phyloP scores from a whole-genome alignment of 495 filamentous ascomycete genomes.

The Clavariopsis aquatica region DNA sequence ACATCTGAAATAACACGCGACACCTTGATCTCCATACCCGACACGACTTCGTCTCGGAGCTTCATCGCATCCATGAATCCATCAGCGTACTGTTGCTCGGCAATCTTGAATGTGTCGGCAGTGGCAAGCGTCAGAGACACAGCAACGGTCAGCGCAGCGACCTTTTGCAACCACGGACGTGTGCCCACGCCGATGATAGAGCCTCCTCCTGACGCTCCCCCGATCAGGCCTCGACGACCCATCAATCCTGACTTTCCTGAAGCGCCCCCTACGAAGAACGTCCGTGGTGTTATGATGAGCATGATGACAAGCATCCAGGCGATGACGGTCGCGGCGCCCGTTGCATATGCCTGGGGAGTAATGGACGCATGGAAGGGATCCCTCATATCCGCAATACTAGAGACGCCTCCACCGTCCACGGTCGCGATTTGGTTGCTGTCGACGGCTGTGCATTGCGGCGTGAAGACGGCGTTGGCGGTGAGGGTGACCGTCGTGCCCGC shows the following conservation, averaged over 20 bases:
- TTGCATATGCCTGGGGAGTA: slow-evolving; percentile 86
- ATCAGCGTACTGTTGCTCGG: slow-evolving; percentile 71
- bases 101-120: slow-evolving; percentile 80
- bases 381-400: slow-evolving; percentile 56
- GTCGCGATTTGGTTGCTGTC: slow-evolving; percentile 11
- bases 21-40: slow-evolving; percentile 79
- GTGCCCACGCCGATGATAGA: slow-evolving; percentile 83
- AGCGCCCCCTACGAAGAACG: slow-evolving; percentile 80
- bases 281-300: slow-evolving; percentile 86
- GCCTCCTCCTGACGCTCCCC: slow-evolving; percentile 67
- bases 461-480: slow-evolving; percentile 44
- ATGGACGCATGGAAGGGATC: slow-evolving; percentile 94
- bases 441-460: slow-evolving; percentile 44
- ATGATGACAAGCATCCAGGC: slow-evolving; percentile 94
- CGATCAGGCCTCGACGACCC: slow-evolving; percentile 82
- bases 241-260: slow-evolving; percentile 67
- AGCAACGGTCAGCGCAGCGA: slow-evolving; percentile 85
- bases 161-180: slow-evolving; percentile 93
- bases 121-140: slow-evolving; percentile 92
- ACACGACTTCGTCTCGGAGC: slow-evolving; percentile 72
- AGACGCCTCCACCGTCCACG: slow-evolving; percentile 32
- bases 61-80: slow-evolving; percentile 72
- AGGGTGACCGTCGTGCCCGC: slow-evolving; percentile 44
- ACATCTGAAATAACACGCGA: slow-evolving; percentile 90
- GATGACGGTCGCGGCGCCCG: slow-evolving; percentile 85